Percentiles rank a stretch among this genome's conserved stretches.
These are phyloP conservation scores for Chaetomium sp. DNA, from an alignment of 2,329 filamentous ascomycete species.

Conservation along the genomic window DNA sequence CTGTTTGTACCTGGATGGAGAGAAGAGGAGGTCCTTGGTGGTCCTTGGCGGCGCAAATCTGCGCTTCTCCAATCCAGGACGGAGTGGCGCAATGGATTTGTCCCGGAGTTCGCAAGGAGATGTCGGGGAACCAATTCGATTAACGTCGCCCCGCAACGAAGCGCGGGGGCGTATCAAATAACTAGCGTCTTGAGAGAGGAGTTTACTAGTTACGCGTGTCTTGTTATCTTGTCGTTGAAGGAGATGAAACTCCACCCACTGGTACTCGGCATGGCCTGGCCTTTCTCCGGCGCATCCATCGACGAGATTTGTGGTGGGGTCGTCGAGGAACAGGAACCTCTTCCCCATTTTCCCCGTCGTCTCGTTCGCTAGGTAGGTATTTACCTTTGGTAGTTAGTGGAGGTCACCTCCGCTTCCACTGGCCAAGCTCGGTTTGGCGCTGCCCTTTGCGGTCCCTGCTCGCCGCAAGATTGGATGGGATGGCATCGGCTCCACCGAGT, in stretches of 20 bases:
- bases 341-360: background rate
- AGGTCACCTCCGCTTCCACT: background rate
- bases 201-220: background rate
- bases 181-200: background rate
- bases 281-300: slow-evolving; percentile 8
- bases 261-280: background rate
- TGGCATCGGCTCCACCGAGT: background rate
- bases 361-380: background rate
- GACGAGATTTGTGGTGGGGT: slow-evolving; percentile 14
- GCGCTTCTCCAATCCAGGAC: slow-evolving; percentile 13
- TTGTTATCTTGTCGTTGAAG: background rate
- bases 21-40: background rate
- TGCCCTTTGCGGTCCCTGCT: background rate
- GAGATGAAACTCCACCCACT: background rate
- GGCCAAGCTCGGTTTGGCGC: background rate
- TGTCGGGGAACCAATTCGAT: slow-evolving; percentile 1
- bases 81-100: slow-evolving; percentile 3
- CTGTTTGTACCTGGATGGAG: background rate
- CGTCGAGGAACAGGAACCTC: background rate
- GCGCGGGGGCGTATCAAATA: background rate
- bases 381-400: too few species aligned
- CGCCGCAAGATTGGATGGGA: background rate
- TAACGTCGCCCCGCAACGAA: background rate
- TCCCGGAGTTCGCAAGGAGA: too few species aligned
- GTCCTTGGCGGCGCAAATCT: slow-evolving; percentile 4